Evolutionary conservation across 371 early-diverging fungal species (phyloP).

Genomic region (Pancytospora epiphaga): DNA sequence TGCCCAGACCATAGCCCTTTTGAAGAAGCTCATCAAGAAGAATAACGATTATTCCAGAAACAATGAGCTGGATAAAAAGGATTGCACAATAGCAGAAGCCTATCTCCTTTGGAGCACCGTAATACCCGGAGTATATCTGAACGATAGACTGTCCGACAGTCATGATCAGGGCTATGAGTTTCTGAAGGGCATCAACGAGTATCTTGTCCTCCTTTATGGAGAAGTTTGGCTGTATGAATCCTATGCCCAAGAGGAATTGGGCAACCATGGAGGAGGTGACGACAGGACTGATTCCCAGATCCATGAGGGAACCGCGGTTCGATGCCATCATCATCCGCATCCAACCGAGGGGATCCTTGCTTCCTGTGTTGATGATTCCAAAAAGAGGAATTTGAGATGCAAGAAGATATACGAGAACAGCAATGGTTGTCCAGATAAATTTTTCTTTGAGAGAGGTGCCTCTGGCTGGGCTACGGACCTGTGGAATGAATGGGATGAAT

Average conservation of each 20-base stretch:
- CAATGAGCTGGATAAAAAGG: slow-evolving; percentile 82
- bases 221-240: slow-evolving; percentile 90
- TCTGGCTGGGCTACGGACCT: slow-evolving; percentile 82
- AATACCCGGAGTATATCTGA: slow-evolving; percentile 89
- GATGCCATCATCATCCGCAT: slow-evolving; percentile 95
- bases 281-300: slow-evolving; percentile 95
- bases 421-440: slow-evolving; percentile 92
- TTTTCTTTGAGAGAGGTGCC: slow-evolving; percentile 93
- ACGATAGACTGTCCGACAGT: slow-evolving; percentile 92
- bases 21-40: slow-evolving; percentile 95
- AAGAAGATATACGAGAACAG: slow-evolving; percentile 89
- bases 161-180: slow-evolving; percentile 68
- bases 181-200: slow-evolving; percentile 89
- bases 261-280: slow-evolving; percentile 97
- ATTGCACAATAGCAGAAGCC: slow-evolving; percentile 80
- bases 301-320: slow-evolving; percentile 98
- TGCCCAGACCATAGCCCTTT: slow-evolving; percentile 99
- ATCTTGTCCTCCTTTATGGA: slow-evolving; percentile 91
- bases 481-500: slow-evolving; percentile 90
- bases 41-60: slow-evolving; percentile 88
- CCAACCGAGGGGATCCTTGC: slow-evolving; percentile 80
- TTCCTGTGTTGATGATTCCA: slow-evolving; percentile 90
- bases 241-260: slow-evolving; percentile 87
- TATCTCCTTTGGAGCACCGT: slow-evolving; percentile 81
- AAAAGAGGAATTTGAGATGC: slow-evolving; percentile 97